Base-by-base conservation (phyloP, 371 early-diverging fungal species). In the Mucor plumbeus region DNA sequence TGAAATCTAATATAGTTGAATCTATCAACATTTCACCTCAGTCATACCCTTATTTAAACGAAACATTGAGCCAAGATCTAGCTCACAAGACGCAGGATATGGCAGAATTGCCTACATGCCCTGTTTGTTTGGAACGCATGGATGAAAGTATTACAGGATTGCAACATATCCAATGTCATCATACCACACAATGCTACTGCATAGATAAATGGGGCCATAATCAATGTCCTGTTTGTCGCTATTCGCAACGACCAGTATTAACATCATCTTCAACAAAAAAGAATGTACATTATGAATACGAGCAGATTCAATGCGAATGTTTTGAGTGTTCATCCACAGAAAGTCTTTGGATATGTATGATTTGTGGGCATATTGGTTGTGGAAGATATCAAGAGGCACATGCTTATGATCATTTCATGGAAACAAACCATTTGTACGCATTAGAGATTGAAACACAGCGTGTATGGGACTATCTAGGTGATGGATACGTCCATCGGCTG, bases 391-490 rank as follows among this genome's bases (percentile, higher is more conserved):
- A 87, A 38, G 80, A 80, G 15, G 94, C 87, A 3, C 98, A 97
- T 73, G 97, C 97, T 0, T 88, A 88, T 58, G 81, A 83, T 31
- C 98, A 98, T 77, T 97, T 88, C 69, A 75, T 68, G 43, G 87
- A 88, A 48, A 94, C 94, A 0, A 71, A 77, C n/a, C 98, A 98
- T 73, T 71, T 91, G 5, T 97, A 92, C 74, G 85, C 96, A n/a
- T 73, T 98, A 60, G 98, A 98, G 66, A 85, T 97, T n/a, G 93
- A 92, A 40, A 95, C 96, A 9, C 95, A 97, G 70, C 81, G 96
- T 1, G 96, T 98, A 15, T 98, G 98, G 98, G 98, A 98, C 74
- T 97, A 97, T 78, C 92, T 87, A 1, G 93, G 96, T 11, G 97
- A 98, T 76, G 94, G 94, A 4, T 93, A 96, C 74, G 97, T 97